Evolutionary conservation across 148 eudicot species (phyloP).

Genomic region (Nepenthes mirabilis): DNA sequence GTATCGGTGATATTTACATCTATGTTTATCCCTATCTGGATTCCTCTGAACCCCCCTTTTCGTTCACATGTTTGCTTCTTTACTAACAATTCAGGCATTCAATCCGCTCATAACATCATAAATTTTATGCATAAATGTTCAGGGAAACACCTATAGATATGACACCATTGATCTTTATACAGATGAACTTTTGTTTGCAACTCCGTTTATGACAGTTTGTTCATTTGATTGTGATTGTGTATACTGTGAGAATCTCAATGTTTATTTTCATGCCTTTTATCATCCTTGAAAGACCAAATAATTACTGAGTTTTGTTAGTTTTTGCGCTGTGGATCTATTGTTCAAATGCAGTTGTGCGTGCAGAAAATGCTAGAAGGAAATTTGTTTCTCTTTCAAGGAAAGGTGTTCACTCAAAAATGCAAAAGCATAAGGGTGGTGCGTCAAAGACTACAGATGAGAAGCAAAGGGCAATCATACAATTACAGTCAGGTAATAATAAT

Average conservation of each 20-base stretch:
- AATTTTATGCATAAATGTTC: too few species aligned
- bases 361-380: slow-evolving; percentile 52
- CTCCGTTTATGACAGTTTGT: neutral
- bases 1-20: too few species aligned
- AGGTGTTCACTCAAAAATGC: slow-evolving; percentile 6
- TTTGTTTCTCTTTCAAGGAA: slow-evolving; percentile 20
- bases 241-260: neutral
- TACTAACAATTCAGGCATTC: too few species aligned
- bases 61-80: too few species aligned
- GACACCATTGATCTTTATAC: too few species aligned
- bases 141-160: too few species aligned
- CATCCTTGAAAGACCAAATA: neutral
- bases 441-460: slow-evolving; percentile 33
- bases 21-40: too few species aligned
- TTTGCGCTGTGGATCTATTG: neutral
- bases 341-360: slow-evolving; percentile 55
- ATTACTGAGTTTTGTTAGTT: neutral
- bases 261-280: neutral
- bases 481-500: slow-evolving; percentile 64
- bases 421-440: slow-evolving; percentile 21
- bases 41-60: too few species aligned
- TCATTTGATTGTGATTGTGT: neutral
- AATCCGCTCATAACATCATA: too few species aligned
- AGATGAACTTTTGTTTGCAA: too few species aligned
- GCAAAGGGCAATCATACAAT: slow-evolving; percentile 38